phyloP scores from a whole-genome alignment of 768 basidiomycete species.

The Tulasnella sp. region DNA sequence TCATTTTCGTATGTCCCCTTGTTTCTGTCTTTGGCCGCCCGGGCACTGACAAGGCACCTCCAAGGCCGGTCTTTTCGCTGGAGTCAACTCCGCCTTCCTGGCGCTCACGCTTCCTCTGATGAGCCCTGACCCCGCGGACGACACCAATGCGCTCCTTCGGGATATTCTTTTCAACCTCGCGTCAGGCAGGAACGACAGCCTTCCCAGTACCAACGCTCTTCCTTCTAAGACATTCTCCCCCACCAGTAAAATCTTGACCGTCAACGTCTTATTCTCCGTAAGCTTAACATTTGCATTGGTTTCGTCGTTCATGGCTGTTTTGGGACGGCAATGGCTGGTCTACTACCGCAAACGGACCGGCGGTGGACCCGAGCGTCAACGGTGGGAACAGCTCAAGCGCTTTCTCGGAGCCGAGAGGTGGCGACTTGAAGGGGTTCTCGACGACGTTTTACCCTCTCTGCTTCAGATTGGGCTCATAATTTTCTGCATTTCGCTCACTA shows the following conservation, averaged over 20 bases:
- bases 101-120: not conserved
- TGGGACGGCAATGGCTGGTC: not conserved
- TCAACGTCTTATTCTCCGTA: not conserved
- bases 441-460: not conserved
- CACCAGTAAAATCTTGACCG: not conserved
- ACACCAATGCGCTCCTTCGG: not conserved
- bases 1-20: not conserved
- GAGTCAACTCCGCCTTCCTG: not conserved
- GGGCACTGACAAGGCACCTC: not conserved
- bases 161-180: not conserved
- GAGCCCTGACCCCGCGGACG: not conserved
- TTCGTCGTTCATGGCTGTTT: not conserved
- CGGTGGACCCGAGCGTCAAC: not conserved
- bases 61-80: conserved; percentile 2
- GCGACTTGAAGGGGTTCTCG: not conserved
- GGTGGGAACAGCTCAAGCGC: not conserved
- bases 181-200: not conserved
- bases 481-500: not conserved
- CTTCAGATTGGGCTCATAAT: not conserved
- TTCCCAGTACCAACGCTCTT: not conserved
- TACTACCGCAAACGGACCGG: not conserved
- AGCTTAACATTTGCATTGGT: not conserved
- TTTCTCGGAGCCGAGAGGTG: not conserved
- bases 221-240: not conserved
- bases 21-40: not conserved